Evolutionary conservation across 169 alveolate genomes (phyloP), one percentile per base, ranked within the genome.

Genomic region (Plasmodium cynomolgi): DNA sequence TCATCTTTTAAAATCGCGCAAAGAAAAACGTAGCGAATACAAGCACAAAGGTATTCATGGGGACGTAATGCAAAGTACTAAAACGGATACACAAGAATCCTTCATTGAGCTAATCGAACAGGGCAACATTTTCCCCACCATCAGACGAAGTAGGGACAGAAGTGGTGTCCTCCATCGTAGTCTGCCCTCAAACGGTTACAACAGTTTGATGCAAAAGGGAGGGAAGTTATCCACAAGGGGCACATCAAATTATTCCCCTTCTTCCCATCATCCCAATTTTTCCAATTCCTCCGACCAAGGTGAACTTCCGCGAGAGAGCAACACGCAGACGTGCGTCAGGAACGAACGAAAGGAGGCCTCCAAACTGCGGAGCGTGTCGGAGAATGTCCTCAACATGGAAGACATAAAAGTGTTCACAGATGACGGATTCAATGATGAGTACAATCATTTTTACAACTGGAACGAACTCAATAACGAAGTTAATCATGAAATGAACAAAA

Each of bases 71-170:
- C 56, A 56, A 86, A 47, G 47, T 75, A 20, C 31, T 11, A n/a
- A 86, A 5, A 75, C 34, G 44, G 71, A 86, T 15, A 50, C 93
- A 37, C 54, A 86, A n/a, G 93, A 86, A 47, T 86, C 93, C 68
- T 86, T 86, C 81, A 33, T 86, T 8, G 86, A 86, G 71, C 31
- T 86, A 77, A 86, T 86, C 7, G 68, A 75, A 23, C 79, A 77
- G 47, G 93, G 86, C 2, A 23, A 79, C 68, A 71, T 86, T 50
- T 86, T 86, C 33, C 81, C 93, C 20, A 75, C 81, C 17, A 86
- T 86, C 31, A 86, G 41, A 44, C 17, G 39, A 6, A 34, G 37
- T 8, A 84, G 41, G 26, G 58, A 84, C n/a, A n/a, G 50, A 31
- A 37, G 74, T 83, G 75, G 47, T 50, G 33, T 39, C 44, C 54